Evolutionary conservation across 2,329 filamentous ascomycete genomes (phyloP), one percentile per base, ranked within the genome.

Genomic region (Fusarium bactridioides): DNA sequence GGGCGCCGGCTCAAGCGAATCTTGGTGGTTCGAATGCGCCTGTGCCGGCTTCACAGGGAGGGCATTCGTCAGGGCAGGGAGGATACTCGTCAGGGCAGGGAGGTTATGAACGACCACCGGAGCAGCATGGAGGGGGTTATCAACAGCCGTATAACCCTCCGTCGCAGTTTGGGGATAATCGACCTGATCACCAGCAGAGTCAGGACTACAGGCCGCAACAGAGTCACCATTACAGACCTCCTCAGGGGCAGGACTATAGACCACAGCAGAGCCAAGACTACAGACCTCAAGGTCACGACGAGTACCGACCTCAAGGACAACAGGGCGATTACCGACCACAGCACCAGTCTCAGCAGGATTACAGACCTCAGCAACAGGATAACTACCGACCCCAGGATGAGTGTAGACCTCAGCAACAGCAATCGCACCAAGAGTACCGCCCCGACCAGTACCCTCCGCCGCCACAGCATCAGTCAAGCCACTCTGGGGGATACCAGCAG

Each of bases 1-100:
- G 83, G 11, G 77, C 78, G 6, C 83, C 83, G n/a, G 74, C 75
- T 15, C 76, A 67, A 23, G 55, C 74, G 19, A 78, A 82, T 53
- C 76, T 80, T 10, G 80, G 79, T 13, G 81, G 80, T 37, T 79
- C 78, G 4, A 74, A 77, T 48, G 78, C 80, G 48, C 53, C 75
- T 29, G 71, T 75, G 5, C 71, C 73, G 43, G 37, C 75, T 59
- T 59, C 69, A 1, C 76, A 79, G 43, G 73, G 73, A 40, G 71
- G 74, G 4, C 10, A 43, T 43, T 43, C 40, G n/a, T 18, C 40
- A 29, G 44, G 44, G 7, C 53, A 56, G 4, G 53, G 38, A 33
- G 40, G 54, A 53, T 27, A 53, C 10, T 27, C 53, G 5, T 61
- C 69, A 2, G 45, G 41, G 0, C 47, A 50, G 18, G 68, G 70